These are phyloP conservation scores for Hawksworthiomyces lignivorus DNA, from an alignment of 2,329 filamentous ascomycete species.

Conservation along the genomic window DNA sequence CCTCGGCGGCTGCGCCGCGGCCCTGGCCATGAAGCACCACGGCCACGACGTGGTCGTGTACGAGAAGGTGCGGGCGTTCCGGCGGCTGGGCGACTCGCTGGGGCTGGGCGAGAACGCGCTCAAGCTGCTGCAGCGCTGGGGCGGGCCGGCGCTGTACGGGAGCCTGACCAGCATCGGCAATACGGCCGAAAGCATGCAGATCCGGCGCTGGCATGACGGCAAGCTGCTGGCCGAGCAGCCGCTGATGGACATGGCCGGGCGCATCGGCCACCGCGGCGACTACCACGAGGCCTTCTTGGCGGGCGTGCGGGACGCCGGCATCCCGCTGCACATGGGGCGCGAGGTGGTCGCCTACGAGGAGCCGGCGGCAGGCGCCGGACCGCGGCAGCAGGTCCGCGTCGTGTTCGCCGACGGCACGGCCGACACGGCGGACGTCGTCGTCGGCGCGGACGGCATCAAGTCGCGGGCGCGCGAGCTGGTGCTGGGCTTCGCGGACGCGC, in stretches of 20 bases:
- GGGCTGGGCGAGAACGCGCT: conserved; percentile 40
- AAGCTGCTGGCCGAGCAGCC: conserved; percentile 38
- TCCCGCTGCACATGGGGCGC: conserved; percentile 31
- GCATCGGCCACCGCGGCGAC: conserved; percentile 37
- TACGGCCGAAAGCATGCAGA: conserved; percentile 38
- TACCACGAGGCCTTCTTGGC: conserved; percentile 35
- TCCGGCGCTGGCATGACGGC: conserved; percentile 38
- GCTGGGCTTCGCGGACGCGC: conserved; percentile 43
- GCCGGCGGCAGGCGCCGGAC: conserved; percentile 10
- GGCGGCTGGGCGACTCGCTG: conserved; percentile 36
- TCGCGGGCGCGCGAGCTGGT: conserved; percentile 42
- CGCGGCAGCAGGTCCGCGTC: conserved; percentile 19
- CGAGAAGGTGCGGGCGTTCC: conserved; percentile 35
- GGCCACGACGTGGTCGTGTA: conserved; percentile 35
- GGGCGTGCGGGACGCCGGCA: conserved; percentile 29
- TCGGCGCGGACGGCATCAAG: conserved; percentile 46
- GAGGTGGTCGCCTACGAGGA: conserved; percentile 32
- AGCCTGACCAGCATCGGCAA: conserved; percentile 37
- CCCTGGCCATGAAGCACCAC: conserved; percentile 39
- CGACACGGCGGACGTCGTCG: conserved; percentile 37
- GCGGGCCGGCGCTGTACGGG: conserved; percentile 27
- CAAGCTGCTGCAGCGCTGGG: conserved; percentile 37
- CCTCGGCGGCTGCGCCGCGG: conserved; percentile 39
- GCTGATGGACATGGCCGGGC: conserved; percentile 43
- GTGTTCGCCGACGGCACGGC: conserved; percentile 27